phyloP scores from a whole-genome alignment of 345 rosid species.

The Trapa incisa region DNA sequence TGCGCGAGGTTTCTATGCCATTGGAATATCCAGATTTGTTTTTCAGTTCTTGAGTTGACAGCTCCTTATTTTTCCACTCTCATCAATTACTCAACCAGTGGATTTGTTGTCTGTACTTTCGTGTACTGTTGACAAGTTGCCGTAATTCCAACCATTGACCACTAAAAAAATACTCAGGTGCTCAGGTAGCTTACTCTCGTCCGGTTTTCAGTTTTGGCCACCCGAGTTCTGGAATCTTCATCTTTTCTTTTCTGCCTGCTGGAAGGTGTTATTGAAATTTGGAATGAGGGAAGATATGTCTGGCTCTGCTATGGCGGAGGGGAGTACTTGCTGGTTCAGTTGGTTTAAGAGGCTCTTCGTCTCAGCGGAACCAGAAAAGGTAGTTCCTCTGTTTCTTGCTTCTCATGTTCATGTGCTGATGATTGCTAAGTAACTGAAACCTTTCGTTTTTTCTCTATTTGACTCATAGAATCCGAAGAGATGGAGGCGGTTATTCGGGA shows the following conservation, averaged over 20 bases:
- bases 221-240: background rate
- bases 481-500: conserved; percentile 42
- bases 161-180: background rate
- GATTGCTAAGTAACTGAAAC: no score
- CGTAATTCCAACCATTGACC: background rate
- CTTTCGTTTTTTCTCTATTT: background rate
- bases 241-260: no score
- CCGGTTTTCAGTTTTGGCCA: background rate
- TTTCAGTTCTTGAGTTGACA: background rate
- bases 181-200: background rate
- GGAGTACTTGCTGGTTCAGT: conserved; percentile 45
- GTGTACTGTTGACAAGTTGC: background rate
- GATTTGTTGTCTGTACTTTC: background rate
- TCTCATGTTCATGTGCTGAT: background rate
- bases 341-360: conserved; percentile 49
- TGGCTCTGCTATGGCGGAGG: conserved; percentile 36
- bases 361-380: conserved; percentile 48
- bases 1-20: background rate
- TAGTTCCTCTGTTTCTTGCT: conserved; percentile 9
- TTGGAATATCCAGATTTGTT: no score
- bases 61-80: background rate
- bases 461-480: conserved; percentile 35
- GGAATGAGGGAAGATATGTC: conserved; percentile 9
- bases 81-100: background rate
- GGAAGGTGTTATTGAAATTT: conserved; percentile 13